These are phyloP conservation scores for Tuber aestivum DNA, from an alignment of 495 filamentous ascomycete genomes.

Conservation along the genomic window DNA sequence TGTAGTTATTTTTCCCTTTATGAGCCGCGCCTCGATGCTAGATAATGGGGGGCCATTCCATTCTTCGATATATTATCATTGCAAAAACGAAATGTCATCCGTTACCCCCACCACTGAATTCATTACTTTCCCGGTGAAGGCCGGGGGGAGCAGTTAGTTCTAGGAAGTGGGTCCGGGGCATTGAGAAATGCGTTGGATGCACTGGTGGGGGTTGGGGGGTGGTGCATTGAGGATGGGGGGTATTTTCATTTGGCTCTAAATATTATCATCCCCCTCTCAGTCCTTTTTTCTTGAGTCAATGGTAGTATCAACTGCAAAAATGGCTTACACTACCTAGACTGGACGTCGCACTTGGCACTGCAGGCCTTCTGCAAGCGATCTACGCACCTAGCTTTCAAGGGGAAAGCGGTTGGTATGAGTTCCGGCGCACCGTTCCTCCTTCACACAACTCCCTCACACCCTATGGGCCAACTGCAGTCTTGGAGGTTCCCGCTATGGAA, in stretches of 20 bases:
- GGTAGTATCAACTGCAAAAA: neutral
- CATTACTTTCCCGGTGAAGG: conserved; percentile 14
- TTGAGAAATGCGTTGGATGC: conserved; percentile 2
- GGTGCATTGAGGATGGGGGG: conserved; percentile 26
- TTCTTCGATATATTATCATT: neutral
- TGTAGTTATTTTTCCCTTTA: neutral
- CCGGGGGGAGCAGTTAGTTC: conserved; percentile 16
- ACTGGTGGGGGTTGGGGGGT: conserved; percentile 20
- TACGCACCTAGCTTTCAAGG: conserved; percentile 4
- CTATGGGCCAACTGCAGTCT: conserved; percentile 16
- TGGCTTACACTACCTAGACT: neutral
- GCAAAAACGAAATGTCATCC: neutral
- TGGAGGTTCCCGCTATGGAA: conserved; percentile 18
- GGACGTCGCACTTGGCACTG: neutral
- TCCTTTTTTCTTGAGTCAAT: neutral
- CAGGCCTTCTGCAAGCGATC: neutral
- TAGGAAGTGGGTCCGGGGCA: conserved; percentile 15
- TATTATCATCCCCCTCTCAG: conserved; percentile 3
- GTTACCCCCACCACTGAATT: conserved; percentile 22
- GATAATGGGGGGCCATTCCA: neutral
- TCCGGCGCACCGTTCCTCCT: conserved; percentile 8
- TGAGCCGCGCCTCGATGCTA: neutral
- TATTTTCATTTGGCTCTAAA: conserved; percentile 26
- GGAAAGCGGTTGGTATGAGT: neutral
- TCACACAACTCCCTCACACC: conserved; percentile 23